Percentiles rank a stretch among this genome's conserved stretches.
Evolutionary conservation across 2,329 filamentous ascomycete species (phyloP).

Genomic region (Tricladium varicosporioides): DNA sequence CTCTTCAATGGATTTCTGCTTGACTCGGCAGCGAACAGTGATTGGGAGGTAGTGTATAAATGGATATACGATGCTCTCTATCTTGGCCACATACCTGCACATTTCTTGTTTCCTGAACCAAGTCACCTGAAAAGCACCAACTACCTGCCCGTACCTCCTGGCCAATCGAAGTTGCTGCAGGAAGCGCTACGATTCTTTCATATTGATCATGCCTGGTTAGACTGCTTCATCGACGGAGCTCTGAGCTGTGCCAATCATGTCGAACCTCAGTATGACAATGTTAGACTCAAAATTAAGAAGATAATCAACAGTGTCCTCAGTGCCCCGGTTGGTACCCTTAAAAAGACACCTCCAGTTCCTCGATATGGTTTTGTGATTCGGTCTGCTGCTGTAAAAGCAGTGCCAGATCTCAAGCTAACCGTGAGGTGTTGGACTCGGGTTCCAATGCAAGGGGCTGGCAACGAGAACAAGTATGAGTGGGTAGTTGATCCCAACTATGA

Average conservation of each 20-base stretch:
- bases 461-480: too few relatives aligned
- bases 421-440: too few relatives aligned
- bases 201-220: slow-evolving; percentile 44
- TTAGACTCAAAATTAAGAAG: slow-evolving; percentile 34
- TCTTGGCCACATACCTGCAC: slow-evolving; percentile 38
- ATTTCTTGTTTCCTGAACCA: slow-evolving; percentile 41
- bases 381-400: too few relatives aligned
- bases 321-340: slow-evolving; percentile 9
- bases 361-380: slow-evolving; percentile 40
- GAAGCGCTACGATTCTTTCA: slow-evolving; percentile 45
- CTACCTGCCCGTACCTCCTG: too few relatives aligned
- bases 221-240: slow-evolving; percentile 44
- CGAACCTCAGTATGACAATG: slow-evolving; percentile 26
- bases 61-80: slow-evolving; percentile 40
- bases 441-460: too few relatives aligned
- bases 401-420: too few relatives aligned
- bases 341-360: slow-evolving; percentile 34
- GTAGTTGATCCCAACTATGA: too few relatives aligned
- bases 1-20: too few relatives aligned
- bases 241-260: slow-evolving; percentile 41
- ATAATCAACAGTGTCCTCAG: slow-evolving; percentile 36
- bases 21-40: too few relatives aligned
- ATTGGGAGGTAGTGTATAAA: slow-evolving; percentile 38
- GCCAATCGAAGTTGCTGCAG: slow-evolving; percentile 30
- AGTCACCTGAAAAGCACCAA: too few relatives aligned